phyloP scores from a whole-genome alignment of 306 rosid species.

The Glycine latifolia region DNA sequence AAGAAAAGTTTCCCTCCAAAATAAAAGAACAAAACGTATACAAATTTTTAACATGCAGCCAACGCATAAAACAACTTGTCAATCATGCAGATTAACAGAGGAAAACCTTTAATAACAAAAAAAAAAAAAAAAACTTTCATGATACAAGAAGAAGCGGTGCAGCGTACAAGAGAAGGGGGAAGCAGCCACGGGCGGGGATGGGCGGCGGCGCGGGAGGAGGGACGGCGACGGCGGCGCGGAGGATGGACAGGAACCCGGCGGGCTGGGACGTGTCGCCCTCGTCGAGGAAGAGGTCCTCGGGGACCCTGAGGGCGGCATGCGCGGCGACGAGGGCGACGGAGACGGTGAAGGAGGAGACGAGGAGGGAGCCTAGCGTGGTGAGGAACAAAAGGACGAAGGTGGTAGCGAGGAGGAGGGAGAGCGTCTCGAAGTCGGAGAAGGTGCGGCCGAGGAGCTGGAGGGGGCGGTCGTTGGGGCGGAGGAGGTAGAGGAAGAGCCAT shows the following conservation, averaged over 20 bases:
- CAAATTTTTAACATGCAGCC: no score
- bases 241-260: slow-evolving; percentile 1
- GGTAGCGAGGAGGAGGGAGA: not conserved
- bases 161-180: no score
- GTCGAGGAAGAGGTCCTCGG: slow-evolving; percentile 26
- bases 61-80: no score
- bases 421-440: slow-evolving; percentile 30
- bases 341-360: not conserved
- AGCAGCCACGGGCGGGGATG: not conserved
- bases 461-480: not conserved
- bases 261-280: not conserved
- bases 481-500: slow-evolving; percentile 16
- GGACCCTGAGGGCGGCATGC: slow-evolving; percentile 1
- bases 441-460: slow-evolving; percentile 7
- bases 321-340: not conserved
- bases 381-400: not conserved
- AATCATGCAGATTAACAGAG: not conserved
- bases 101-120: no score
- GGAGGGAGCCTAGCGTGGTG: slow-evolving; percentile 11
- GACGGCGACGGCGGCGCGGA: slow-evolving; percentile 11
- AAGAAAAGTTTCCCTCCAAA: not conserved
- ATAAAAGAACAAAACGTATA: not conserved
- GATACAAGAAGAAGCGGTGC: no score
- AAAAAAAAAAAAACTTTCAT: no score
- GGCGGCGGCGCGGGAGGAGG: not conserved